phyloP scores from a whole-genome alignment of 257 asterid genomes.

The Fraxinus americana region DNA sequence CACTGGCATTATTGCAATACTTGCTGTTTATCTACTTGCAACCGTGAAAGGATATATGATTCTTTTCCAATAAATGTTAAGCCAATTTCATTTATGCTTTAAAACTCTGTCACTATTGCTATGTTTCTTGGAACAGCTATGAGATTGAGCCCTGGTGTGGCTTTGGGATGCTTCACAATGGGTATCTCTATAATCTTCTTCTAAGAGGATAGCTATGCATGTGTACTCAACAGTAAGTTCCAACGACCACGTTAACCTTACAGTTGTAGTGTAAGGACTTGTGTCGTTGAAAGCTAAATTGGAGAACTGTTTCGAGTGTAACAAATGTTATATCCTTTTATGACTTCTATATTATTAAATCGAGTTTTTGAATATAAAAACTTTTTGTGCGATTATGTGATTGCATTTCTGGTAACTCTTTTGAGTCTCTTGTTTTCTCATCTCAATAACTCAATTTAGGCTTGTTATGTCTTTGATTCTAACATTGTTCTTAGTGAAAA shows the following conservation, averaged over 20 bases:
- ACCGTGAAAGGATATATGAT: not conserved
- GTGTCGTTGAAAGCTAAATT: not conserved
- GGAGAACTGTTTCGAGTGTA: not conserved
- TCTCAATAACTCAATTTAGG: too few species aligned
- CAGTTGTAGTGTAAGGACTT: not conserved
- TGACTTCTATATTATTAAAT: too few species aligned
- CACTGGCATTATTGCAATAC: too few species aligned
- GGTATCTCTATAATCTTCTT: too few species aligned
- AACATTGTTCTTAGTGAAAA: not conserved
- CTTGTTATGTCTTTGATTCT: too few species aligned
- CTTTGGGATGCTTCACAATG: too few species aligned
- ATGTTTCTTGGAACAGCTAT: slow-evolving; percentile 55
- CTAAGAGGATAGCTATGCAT: slow-evolving; percentile 34
- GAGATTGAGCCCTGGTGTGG: slow-evolving; percentile 89
- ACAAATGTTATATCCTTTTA: too few species aligned
- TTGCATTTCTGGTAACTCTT: too few species aligned
- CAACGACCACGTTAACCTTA: slow-evolving; percentile 23
- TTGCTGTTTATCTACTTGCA: not conserved
- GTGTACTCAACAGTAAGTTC: slow-evolving; percentile 17
- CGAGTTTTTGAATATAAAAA: too few species aligned
- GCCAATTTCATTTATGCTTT: slow-evolving; percentile 12
- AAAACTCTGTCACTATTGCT: slow-evolving; percentile 15
- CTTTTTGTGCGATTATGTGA: too few species aligned
- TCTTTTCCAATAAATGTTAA: slow-evolving; percentile 1
- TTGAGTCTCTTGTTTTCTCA: too few species aligned